Base-by-base conservation (phyloP, 1,139 yeast genomes). In the Taphrina communis region DNA sequence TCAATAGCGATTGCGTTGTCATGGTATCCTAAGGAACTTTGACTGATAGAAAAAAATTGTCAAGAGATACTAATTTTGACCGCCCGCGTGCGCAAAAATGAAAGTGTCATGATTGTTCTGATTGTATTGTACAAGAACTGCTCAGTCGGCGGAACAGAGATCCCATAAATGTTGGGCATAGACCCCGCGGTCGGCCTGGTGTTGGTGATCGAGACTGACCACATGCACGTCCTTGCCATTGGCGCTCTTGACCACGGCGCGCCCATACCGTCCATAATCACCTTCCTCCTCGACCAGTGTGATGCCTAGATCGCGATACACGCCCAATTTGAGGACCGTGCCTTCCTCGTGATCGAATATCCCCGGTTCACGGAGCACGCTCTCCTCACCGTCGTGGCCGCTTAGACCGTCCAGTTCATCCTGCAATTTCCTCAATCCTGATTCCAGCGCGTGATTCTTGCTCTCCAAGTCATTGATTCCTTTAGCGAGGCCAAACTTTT, bases 91-190 rank as follows among this genome's bases (percentile, higher is more conserved):
- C 53, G 53, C 53, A 21, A 11, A 25, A 25, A 25, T 25, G 31
- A 25, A 25, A 25, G 4, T 25, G 1, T 25, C 1, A 25, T 4
- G 31, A 25, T 25, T 25, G 31, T 25, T 1, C 1, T 25, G 31
- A 25, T 25, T 25, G 31, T 25, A 1, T 25, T 25, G 31, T 25
- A 25, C 31, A 25, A 25, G 31, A 25, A 25, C 31, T 25, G 12
- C 14, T 12, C 21, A 46, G 38, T 17, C n/a, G 25, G 42, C 72
- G 85, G 75, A 53, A 21, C 60, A 53, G 72, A 84, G 81, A 71
- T 88, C 93, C 95, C 95, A 89, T 31, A 89, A 82, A 75, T 84
- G 86, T 74, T 88, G 88, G 9, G 90, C 83, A 41, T 88, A 82
- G 75, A 88, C 88, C 72, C 87, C 84, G 74, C 86, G 86, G 39